phyloP scores from a whole-genome alignment of 2,329 filamentous ascomycete genomes.

The Elsinoe batatas region DNA sequence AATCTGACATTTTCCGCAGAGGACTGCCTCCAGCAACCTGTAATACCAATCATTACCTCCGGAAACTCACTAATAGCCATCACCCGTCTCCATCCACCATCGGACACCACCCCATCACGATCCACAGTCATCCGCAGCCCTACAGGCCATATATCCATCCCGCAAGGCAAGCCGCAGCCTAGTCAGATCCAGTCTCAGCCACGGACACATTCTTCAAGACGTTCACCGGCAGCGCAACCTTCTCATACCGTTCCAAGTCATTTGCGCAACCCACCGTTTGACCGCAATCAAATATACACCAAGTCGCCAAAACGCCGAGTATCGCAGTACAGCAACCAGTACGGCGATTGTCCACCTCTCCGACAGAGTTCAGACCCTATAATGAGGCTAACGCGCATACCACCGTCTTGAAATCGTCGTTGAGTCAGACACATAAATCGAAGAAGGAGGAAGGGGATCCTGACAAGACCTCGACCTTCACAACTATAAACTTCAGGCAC shows the following conservation, averaged over 20 bases:
- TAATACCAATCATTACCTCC: not conserved
- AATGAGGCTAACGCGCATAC: slow-evolving; percentile 9
- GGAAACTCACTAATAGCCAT: not conserved
- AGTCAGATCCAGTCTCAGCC: slow-evolving; percentile 9
- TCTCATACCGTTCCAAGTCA: slow-evolving; percentile 4
- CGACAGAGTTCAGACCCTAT: slow-evolving; percentile 10
- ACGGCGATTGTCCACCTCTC: not conserved
- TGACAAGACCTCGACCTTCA: not conserved
- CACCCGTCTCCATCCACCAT: not conserved
- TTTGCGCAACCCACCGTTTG: slow-evolving; percentile 5
- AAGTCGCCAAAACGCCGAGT: not conserved
- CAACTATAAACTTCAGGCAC: not conserved
- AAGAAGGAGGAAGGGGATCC: slow-evolving; percentile 5
- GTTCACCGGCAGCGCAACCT: not conserved
- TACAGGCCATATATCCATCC: not conserved
- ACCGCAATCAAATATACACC: slow-evolving; percentile 7
- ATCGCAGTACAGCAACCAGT: not conserved
- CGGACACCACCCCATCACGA: not conserved
- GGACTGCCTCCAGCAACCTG: not conserved
- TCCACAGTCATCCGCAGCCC: not conserved
- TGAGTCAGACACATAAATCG: not conserved
- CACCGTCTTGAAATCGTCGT: slow-evolving; percentile 10
- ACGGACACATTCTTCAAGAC: slow-evolving; percentile 2
- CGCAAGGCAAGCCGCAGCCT: slow-evolving; percentile 7
- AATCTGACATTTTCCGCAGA: not conserved